Evolutionary conservation across 164 flowering plant genomes (phyloP), one percentile per base, ranked within the genome.

Genomic region (Cinnamomum micranthum): DNA sequence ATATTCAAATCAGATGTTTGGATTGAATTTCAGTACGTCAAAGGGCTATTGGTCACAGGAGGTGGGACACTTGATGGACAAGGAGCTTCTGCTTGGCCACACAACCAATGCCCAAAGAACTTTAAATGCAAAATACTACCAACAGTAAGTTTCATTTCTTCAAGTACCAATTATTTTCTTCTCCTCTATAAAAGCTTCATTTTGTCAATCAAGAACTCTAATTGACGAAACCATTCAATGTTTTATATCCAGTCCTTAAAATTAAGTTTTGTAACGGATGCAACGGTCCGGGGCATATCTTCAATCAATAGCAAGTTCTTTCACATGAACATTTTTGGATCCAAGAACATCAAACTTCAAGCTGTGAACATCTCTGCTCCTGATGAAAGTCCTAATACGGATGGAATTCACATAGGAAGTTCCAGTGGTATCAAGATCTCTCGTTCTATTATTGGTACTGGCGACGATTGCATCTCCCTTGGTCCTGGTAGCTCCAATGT

Each of bases 261-360:
- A 80, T 89, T 91, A 71, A 80, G 82, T 50, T 80, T 64, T 7
- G 77, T 80, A 77, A 88, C 80, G 19, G 77, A 79, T 58, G 83
- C 89, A 5, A 67, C 77, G 0, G 73, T 90, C 25, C 76, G 74
- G 24, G 74, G 81, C 50, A 79, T 90, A 71, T 85, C 87, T 2
- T 88, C 91, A 5, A 3, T 86, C 65, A 82, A 90, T 70, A 87
- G 89, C 87, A 90, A 90, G 83, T 84, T 83, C 83, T 88, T 87
- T 64, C 94, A 90, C 83, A 79, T 88, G 1, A 86, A 80, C 51
- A 68, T 88, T 0, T 79, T 84, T 2, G 82, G 78, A 17, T 86
- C 87, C 85, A 79, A 71, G 20, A 70, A 84, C 78, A 82, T 87
- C 73, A 77, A 72, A 65, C 86, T 84, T 4, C 84, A 76, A 51